Evolutionary conservation across 768 basidiomycete genomes (phyloP), one percentile per base, ranked within the genome.

Genomic region (Pleurotus tuber-regium): DNA sequence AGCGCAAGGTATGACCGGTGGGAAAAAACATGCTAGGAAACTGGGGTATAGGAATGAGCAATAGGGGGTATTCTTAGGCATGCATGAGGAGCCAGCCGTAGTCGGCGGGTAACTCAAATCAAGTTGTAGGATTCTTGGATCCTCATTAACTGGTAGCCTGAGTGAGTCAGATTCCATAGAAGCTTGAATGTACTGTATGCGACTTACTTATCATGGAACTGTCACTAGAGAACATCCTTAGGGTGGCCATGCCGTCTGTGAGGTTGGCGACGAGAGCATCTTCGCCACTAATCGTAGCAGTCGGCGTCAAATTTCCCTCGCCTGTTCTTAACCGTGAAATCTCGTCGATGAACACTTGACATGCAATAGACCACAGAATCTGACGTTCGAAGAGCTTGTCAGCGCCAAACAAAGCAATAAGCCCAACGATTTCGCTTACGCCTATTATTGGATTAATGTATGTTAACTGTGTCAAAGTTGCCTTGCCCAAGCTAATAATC

Each of bases 371-470:
- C 75, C 75, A 78, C 10, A 78, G 59, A 4, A 72, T 75, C 76
- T 78, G 54, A 25, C 41, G n/a, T n/a, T n/a, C n/a, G n/a, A n/a
- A n/a, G n/a, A n/a, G n/a, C n/a, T n/a, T n/a, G n/a, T n/a, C n/a
- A n/a, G n/a, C n/a, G n/a, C 46, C 53, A 46, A 16, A 50, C 35
- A 44, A 25, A 29, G 29, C 43, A 23, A 54, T 28, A 18, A 52
- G 39, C 21, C 47, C 43, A 56, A 49, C 39, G 41, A 29, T 4
- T n/a, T n/a, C 24, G 70, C 77, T 63, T 63, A 80, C 78, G 14
- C 74, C 76, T 70, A 78, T 73, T 25, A 80, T 75, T 6, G 78
- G 75, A 60, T 75, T 78, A 25, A 78, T 63, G 54, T 66, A 63
- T 2, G 70, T 72, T 10, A 75, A 51, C 39, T 72, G 70, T 29